Evolutionary conservation across 164 flowering plant species (phyloP).

Genomic region (Umbilicus rupestris): DNA sequence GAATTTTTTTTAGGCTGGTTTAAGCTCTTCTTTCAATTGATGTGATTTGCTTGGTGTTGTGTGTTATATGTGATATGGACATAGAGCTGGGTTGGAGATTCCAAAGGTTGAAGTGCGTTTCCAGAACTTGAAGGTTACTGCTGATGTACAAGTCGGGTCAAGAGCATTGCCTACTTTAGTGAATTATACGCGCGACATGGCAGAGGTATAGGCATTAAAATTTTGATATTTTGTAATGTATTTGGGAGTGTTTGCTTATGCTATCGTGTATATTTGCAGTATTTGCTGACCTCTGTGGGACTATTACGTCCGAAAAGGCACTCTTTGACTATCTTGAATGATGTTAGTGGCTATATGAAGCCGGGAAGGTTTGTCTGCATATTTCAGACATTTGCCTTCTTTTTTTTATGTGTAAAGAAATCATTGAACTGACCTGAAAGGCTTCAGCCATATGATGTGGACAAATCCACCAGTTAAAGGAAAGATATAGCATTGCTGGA

Average conservation of each 20-base stretch:
- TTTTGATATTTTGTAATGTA: background rate
- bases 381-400: background rate
- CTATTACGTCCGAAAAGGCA: conserved; percentile 43
- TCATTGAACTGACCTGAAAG: background rate
- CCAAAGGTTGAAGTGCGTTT: conserved; percentile 78
- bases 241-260: background rate
- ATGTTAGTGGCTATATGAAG: conserved; percentile 51
- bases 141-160: conserved; percentile 50
- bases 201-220: background rate
- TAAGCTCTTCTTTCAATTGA: background rate
- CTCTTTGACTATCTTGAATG: conserved; percentile 42
- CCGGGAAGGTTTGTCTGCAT: conserved; percentile 59
- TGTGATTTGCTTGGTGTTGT: background rate
- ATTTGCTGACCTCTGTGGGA: conserved; percentile 26
- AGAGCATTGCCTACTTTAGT: conserved; percentile 84
- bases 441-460: background rate
- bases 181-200: conserved; percentile 40
- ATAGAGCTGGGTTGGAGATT: conserved; percentile 63
- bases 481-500: background rate
- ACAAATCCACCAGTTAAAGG: background rate
- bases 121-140: conserved; percentile 41
- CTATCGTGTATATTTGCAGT: conserved; percentile 24
- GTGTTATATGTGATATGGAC: no score
- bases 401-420: background rate
- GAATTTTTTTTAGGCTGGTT: background rate